Base-by-base conservation (phyloP, 805 yeast genomes). In the Wickerhamiella sorbophila region DNA sequence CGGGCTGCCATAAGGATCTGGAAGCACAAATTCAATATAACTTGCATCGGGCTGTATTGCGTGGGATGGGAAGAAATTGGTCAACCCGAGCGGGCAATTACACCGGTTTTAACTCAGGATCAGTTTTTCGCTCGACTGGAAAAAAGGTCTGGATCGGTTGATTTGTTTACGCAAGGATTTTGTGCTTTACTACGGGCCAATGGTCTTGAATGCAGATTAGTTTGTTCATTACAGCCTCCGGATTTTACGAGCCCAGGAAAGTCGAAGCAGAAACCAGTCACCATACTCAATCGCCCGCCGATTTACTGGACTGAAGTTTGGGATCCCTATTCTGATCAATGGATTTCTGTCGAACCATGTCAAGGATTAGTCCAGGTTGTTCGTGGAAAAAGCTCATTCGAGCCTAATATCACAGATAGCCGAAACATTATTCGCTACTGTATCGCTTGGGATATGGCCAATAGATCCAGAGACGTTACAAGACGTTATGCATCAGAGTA, bases 241-340 rank as follows among this genome's bases (percentile, higher is more conserved):
- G 95, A 91, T 56, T 82, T 43, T 22, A 31, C 36, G 31, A 31
- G 34, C 12, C 38, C 38, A 9, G 38, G 38, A 8, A 24, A 24
- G 8, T 33, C 33, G 18, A 19, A 22, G 33, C 17, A 21, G 12
- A 34, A 47, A 40, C 47, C 42, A 24, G 41, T 58, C 38, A 53
- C 54, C 6, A 79, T 65, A n/a, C 34, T 44, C 1, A 33, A 27
- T 3, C 19, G 37, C 14, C 17, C 35, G 52, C 96, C 96, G 0
- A 69, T 86, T 0, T 86, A 79, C 54, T 91, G 98, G 98, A 77
- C 77, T 18, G 98, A 91, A 57, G 95, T 82, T 0, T 88, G 94
- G 94, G 87, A 88, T 56, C 70, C 71, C 39, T 73, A 70, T 44
- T 61, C 74, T 4, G 69, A 75, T 44, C 72, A 68, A 39, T 88